A percentile compares a stretch with the other conserved stretches of the same genome.
phyloP scores from a whole-genome alignment of 768 basidiomycete species.

The Nidularia sp. region DNA sequence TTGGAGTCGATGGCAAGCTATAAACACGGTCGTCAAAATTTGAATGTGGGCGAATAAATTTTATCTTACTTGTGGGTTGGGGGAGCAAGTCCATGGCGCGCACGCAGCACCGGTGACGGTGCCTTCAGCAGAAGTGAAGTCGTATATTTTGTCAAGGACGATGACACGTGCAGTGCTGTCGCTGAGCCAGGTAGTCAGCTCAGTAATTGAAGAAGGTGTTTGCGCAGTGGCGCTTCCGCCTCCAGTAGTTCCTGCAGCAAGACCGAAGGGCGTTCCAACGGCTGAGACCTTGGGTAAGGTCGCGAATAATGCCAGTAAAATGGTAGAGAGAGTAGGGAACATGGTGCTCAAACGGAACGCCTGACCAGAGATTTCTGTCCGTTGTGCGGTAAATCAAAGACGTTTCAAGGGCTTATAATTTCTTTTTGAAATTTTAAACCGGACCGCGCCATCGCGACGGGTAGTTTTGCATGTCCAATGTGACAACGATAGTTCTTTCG shows the following conservation, averaged over 20 bases:
- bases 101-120: constrained; percentile 12
- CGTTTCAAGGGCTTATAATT: too few species aligned
- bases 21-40: not conserved
- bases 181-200: constrained; percentile 17
- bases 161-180: constrained; percentile 17
- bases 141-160: constrained; percentile 12
- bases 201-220: constrained; percentile 13
- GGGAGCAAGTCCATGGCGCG: constrained; percentile 17
- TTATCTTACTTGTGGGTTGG: constrained; percentile 14
- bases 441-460: too few species aligned
- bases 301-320: not conserved
- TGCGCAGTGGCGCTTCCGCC: constrained; percentile 14
- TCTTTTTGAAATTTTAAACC: too few species aligned
- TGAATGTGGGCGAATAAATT: not conserved
- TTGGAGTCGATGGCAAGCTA: constrained; percentile 8
- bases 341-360: too few species aligned
- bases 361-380: too few species aligned
- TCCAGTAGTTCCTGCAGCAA: constrained; percentile 16
- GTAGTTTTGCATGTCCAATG: too few species aligned
- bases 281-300: not conserved
- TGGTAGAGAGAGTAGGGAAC: not conserved
- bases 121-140: constrained; percentile 15
- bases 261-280: constrained; percentile 14
- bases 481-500: too few species aligned
- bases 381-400: too few species aligned